Conservation (phyloP, 305 asterid species). For the Euphrasia arctica region DNA sequence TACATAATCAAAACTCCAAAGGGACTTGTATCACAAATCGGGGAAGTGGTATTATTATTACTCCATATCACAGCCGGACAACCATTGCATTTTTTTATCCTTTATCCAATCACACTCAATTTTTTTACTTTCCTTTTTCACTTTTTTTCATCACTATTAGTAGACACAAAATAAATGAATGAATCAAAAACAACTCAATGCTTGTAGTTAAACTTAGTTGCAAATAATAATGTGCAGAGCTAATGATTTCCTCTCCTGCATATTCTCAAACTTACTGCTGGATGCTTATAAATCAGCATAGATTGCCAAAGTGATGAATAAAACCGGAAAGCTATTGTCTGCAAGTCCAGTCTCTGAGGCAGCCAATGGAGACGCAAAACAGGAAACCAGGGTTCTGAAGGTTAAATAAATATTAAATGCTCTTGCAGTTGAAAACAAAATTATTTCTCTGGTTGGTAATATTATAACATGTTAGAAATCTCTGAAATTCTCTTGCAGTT, state of each 20-base stretch:
- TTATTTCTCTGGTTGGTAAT: conserved; percentile 3
- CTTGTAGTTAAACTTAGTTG: not conserved
- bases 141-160: no score
- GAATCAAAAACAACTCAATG: not conserved
- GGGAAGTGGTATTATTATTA: no score
- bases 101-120: no score
- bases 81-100: no score
- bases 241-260: not conserved
- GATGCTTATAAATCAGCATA: conserved; percentile 52
- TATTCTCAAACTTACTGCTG: conserved; percentile 31
- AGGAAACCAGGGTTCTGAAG: conserved; percentile 63
- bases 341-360: conserved; percentile 42
- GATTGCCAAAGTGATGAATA: conserved; percentile 85
- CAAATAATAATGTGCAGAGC: conserved; percentile 29
- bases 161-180: no score
- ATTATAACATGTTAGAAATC: conserved; percentile 12
- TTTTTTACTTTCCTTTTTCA: no score
- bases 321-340: conserved; percentile 60
- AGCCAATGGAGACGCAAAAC: conserved; percentile 48
- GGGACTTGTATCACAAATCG: no score
- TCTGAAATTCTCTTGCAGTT: conserved; percentile 47
- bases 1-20: no score
- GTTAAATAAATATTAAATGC: conserved; percentile 33
- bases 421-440: conserved; percentile 8
- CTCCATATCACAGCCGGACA: no score